Conservation (phyloP, 345 rosid genomes). For the Eutrema heterophyllum region DNA sequence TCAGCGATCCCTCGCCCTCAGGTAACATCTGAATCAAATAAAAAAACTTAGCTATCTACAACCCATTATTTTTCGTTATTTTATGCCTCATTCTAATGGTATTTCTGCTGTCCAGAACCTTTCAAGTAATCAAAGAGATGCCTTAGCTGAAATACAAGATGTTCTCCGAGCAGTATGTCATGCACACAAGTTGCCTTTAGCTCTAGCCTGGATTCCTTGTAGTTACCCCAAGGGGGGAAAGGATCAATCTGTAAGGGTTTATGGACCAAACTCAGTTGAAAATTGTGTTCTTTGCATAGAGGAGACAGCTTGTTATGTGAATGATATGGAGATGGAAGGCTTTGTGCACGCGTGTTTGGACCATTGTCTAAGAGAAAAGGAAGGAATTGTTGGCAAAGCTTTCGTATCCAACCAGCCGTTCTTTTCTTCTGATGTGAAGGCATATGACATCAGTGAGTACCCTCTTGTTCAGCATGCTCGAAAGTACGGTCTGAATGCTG, state of each 20-base stretch:
- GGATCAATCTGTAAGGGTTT: constrained; percentile 41
- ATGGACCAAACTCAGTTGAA: constrained; percentile 36
- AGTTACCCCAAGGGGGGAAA: constrained; percentile 33
- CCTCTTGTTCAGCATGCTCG: constrained; percentile 96
- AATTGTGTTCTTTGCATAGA: constrained; percentile 61
- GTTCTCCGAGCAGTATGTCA: constrained; percentile 86
- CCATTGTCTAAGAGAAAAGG: constrained; percentile 72
- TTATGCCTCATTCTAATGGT: constrained; percentile 2
- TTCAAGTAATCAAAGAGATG: constrained; percentile 66
- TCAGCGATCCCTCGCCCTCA: constrained; percentile 46
- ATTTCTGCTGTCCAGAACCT: constrained; percentile 50
- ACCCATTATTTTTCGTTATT: background rate
- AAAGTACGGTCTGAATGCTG: constrained; percentile 74
- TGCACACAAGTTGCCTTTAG: constrained; percentile 81
- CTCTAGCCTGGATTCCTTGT: constrained; percentile 88
- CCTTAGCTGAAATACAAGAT: constrained; percentile 76
- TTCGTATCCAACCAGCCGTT: constrained; percentile 70
- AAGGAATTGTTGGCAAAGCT: constrained; percentile 92
- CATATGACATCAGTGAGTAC: constrained; percentile 62
- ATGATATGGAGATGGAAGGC: constrained; percentile 64
- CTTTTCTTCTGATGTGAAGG: constrained; percentile 73
- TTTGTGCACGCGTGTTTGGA: constrained; percentile 77
- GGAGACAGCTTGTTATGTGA: constrained; percentile 71
- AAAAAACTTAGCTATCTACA: background rate
- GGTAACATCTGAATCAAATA: constrained; percentile 9